A percentile compares a stretch with the other conserved stretches of the same genome.
phyloP scores from a whole-genome alignment of 768 basidiomycete species.

The Tubosaeta brunneosetosa region DNA sequence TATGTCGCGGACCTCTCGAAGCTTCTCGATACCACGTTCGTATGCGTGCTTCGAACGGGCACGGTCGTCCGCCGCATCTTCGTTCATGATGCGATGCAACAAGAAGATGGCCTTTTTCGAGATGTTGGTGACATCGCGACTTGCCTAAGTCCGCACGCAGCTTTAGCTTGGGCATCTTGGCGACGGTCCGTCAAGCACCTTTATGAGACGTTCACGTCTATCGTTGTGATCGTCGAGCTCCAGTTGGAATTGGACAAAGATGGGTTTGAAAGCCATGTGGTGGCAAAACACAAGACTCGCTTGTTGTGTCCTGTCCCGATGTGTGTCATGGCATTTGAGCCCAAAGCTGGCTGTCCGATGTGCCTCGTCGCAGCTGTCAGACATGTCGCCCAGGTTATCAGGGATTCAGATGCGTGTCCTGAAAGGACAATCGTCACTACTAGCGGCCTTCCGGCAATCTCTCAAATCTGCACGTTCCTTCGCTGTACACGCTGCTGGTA shows the following conservation, averaged over 20 bases:
- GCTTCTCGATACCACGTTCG: slow-evolving; percentile 50
- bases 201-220: slow-evolving; percentile 85
- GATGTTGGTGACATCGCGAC: slow-evolving; percentile 83
- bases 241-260: slow-evolving; percentile 61
- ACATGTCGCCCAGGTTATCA: not conserved
- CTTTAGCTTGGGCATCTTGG: not conserved
- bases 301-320: too few relatives aligned
- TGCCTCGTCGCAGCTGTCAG: slow-evolving; percentile 50
- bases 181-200: slow-evolving; percentile 43
- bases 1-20: slow-evolving; percentile 59
- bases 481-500: not conserved
- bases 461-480: not conserved
- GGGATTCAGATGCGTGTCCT: not conserved
- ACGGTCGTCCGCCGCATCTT: slow-evolving; percentile 30
- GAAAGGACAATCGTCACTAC: too few relatives aligned
- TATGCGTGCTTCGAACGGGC: slow-evolving; percentile 43
- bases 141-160: slow-evolving; percentile 48
- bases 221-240: slow-evolving; percentile 84
- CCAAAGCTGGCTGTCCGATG: slow-evolving; percentile 60
- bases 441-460: too few relatives aligned
- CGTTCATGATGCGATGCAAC: slow-evolving; percentile 67
- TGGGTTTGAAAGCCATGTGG: slow-evolving; percentile 12
- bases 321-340: slow-evolving; percentile 43
- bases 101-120: slow-evolving; percentile 95
- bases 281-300: not conserved